Evolutionary conservation across 2,329 filamentous ascomycete genomes (phyloP), one percentile per base, ranked within the genome.

Genomic region (Harringtonia lauricola): DNA sequence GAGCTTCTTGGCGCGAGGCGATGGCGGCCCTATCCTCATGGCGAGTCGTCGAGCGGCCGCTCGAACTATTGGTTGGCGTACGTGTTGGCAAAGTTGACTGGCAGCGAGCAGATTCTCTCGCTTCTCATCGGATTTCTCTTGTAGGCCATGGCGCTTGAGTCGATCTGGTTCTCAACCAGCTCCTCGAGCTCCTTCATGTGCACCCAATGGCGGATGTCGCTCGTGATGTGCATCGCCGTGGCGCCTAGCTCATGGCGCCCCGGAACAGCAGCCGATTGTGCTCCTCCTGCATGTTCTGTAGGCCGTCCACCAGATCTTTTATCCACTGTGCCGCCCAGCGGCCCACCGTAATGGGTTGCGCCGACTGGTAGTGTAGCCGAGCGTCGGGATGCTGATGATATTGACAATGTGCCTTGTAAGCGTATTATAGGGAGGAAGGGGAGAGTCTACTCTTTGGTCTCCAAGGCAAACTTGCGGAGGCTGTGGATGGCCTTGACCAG

Each of bases 101-200:
- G 58, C 36, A 56, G 51, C 22, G 59, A 59, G 52, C 55, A 63
- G 36, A 74, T 65, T 39, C 68, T 54, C 56, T 73, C 70, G 24
- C 58, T 68, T 28, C 69, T 62, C 70, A 73, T 73, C 81, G 66
- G 62, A 48, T 65, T 67, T 19, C 60, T 57, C 59, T 72, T 72
- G 55, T 69, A 72, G 3, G 19, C 56, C 59, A 76, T 74, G 46
- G 79, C 79, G 39, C 68, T 74, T 36, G 70, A 76, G 24, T 82
- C 84, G 52, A 89, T 87, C 64, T 94, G 86, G 51, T 79, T 79
- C 65, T 89, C 84, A 54, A 87, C 86, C 0, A 85, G 86, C 67
- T 89, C 85, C 58, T 94, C 88, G 46, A 92, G 68, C 62, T 94
- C 86, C 70, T 95, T 94, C 64, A 79, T 41, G 43, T 50, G 37